These are phyloP conservation scores for Penicillium verrucosum DNA, from an alignment of 2,329 filamentous ascomycete genomes.

Conservation along the genomic window DNA sequence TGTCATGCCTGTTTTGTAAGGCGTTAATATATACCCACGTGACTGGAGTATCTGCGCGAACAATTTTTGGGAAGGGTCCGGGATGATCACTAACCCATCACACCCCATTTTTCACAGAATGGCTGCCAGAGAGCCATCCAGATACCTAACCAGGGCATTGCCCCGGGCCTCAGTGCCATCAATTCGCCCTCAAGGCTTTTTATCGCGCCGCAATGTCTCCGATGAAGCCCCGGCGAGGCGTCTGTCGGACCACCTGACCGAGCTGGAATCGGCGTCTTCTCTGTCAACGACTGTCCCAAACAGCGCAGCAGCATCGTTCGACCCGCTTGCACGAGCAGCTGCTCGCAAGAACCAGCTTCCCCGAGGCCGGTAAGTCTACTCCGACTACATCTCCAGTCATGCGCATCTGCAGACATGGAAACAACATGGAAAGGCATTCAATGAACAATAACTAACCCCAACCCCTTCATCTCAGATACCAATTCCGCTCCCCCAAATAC, in stretches of 20 bases:
- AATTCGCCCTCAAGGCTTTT: constrained; percentile 30
- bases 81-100: constrained; percentile 19
- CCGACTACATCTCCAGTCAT: not conserved
- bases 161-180: constrained; percentile 34
- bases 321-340: constrained; percentile 49
- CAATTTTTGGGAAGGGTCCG: constrained; percentile 31
- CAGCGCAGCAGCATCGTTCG: constrained; percentile 47
- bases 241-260: constrained; percentile 34
- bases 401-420: not conserved
- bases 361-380: constrained; percentile 49
- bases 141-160: constrained; percentile 39
- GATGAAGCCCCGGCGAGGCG: constrained; percentile 36
- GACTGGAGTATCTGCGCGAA: constrained; percentile 21
- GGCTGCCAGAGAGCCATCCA: constrained; percentile 41
- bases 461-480: constrained; percentile 63
- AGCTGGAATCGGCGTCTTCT: constrained; percentile 50
- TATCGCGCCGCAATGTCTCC: constrained; percentile 48
- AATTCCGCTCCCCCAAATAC: constrained; percentile 92
- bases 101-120: constrained; percentile 28
- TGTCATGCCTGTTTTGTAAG: constrained; percentile 7
- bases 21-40: constrained; percentile 14
- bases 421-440: not conserved
- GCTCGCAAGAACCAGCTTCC: constrained; percentile 46
- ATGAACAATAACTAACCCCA: constrained; percentile 5
- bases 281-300: constrained; percentile 39